Evolutionary conservation across 2,329 filamentous ascomycete species (phyloP).

Genomic region (Sporothrix phasma): DNA sequence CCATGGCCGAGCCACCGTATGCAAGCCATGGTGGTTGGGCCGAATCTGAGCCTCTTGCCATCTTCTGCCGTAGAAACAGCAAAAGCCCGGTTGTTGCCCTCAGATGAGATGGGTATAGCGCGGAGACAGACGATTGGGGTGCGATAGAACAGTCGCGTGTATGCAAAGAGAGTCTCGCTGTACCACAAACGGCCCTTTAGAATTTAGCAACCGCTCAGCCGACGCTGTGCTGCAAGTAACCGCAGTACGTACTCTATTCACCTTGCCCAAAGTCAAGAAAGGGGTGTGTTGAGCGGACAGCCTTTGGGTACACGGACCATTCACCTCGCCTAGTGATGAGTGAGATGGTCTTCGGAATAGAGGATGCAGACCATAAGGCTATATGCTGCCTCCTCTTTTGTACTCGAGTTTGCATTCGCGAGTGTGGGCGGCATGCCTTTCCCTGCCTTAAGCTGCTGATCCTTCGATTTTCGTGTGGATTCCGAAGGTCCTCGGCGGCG

Average conservation of each 20-base stretch:
- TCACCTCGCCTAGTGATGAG: background rate
- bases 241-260: background rate
- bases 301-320: background rate
- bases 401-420: background rate
- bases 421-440: background rate
- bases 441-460: background rate
- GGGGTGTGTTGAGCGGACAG: background rate
- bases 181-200: background rate
- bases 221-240: background rate
- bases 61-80: too few relatives aligned
- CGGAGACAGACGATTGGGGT: background rate
- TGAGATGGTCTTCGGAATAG: background rate
- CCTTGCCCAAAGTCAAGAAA: background rate
- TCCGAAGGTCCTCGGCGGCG: background rate
- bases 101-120: background rate
- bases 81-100: background rate
- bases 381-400: background rate
- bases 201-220: background rate
- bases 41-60: too few relatives aligned
- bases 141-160: background rate
- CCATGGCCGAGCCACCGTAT: too few relatives aligned
- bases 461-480: background rate
- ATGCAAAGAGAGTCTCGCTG: background rate
- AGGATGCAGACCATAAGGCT: background rate
- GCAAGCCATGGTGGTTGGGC: too few relatives aligned